phyloP scores from a whole-genome alignment of 208 protist genomes.

The Balamuthia mandrillaris region DNA sequence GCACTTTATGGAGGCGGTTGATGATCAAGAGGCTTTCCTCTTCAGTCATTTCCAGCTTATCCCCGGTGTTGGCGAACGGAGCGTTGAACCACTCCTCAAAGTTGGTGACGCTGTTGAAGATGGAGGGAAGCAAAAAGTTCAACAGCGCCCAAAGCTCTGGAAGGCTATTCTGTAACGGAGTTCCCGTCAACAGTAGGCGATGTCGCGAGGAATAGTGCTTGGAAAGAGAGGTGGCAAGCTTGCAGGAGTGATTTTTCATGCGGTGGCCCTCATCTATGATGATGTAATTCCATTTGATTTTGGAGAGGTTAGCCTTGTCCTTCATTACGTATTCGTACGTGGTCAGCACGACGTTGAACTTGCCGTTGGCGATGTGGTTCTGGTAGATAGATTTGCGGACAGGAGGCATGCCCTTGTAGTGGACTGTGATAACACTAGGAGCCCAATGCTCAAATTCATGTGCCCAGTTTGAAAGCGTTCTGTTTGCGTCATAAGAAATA shows the following conservation, averaged over 20 bases:
- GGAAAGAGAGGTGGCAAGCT: slow-evolving; percentile 36
- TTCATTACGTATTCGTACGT: slow-evolving; percentile 60
- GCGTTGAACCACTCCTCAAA: slow-evolving; percentile 79
- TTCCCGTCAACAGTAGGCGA: slow-evolving; percentile 82
- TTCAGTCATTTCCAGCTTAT: neutral
- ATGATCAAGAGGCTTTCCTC: neutral
- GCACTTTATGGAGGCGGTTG: neutral
- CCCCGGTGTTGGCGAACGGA: slow-evolving; percentile 54
- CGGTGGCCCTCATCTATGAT: slow-evolving; percentile 79
- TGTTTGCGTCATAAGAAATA: neutral
- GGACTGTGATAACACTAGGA: slow-evolving; percentile 39
- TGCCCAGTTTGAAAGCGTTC: slow-evolving; percentile 70
- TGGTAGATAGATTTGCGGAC: slow-evolving; percentile 47
- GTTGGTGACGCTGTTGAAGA: slow-evolving; percentile 79
- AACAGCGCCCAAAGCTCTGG: slow-evolving; percentile 77
- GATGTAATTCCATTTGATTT: slow-evolving; percentile 77
- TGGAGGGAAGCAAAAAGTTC: slow-evolving; percentile 83
- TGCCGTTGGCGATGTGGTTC: neutral
- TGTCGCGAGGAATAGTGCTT: slow-evolving; percentile 52
- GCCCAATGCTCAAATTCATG: slow-evolving; percentile 59
- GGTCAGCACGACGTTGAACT: slow-evolving; percentile 66
- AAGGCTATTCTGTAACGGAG: slow-evolving; percentile 69
- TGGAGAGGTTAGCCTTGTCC: slow-evolving; percentile 61
- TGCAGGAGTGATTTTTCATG: slow-evolving; percentile 20
- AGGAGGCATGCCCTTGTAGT: slow-evolving; percentile 62